phyloP scores from a whole-genome alignment of 768 basidiomycete genomes.

The Boletus sp. region DNA sequence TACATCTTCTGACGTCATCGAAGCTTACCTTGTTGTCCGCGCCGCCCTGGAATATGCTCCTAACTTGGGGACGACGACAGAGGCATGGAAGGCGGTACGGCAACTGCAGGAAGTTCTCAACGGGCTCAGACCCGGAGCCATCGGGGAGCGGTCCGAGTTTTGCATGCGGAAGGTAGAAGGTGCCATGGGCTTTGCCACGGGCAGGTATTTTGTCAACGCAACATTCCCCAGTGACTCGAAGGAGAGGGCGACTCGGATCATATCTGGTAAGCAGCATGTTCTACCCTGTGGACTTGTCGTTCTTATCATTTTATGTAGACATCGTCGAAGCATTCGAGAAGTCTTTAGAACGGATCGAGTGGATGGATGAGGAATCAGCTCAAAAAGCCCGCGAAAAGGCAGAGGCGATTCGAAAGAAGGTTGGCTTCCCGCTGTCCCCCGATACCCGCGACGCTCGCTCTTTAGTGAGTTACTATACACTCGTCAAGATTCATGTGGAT shows the following conservation, averaged over 20 bases:
- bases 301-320: constrained; percentile 40
- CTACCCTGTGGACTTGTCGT: not conserved
- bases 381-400: constrained; percentile 85
- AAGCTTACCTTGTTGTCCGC: constrained; percentile 85
- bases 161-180: constrained; percentile 73
- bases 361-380: constrained; percentile 90
- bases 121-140: constrained; percentile 85
- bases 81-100: constrained; percentile 75
- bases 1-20: constrained; percentile 68
- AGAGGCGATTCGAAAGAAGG: constrained; percentile 61
- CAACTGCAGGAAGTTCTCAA: constrained; percentile 67
- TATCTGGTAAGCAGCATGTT: constrained; percentile 51
- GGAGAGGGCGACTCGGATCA: constrained; percentile 78
- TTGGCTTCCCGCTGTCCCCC: constrained; percentile 89
- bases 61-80: constrained; percentile 70
- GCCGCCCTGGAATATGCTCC: constrained; percentile 67
- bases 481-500: constrained; percentile 60
- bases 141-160: constrained; percentile 80
- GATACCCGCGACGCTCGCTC: constrained; percentile 71
- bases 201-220: constrained; percentile 84
- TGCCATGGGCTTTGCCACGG: constrained; percentile 84
- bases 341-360: constrained; percentile 70
- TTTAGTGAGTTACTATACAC: constrained; percentile 70
- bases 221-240: constrained; percentile 79
- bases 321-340: constrained; percentile 82